Evolutionary conservation across 192 early-diverging fungal species (phyloP), one percentile per base, ranked within the genome.

Genomic region (Backusella morwellensis): DNA sequence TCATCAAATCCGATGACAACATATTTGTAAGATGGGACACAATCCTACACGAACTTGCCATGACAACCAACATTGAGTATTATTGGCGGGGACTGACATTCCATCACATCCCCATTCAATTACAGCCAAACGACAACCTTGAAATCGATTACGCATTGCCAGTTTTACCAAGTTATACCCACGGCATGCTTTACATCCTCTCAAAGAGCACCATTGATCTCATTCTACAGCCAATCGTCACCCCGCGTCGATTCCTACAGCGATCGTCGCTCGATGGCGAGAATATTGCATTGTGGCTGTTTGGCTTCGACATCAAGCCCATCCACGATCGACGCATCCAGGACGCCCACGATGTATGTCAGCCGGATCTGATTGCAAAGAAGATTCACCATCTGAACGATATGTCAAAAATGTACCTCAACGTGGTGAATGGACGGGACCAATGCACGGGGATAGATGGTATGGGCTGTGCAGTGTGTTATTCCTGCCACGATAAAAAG

Each of bases 1-100:
- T 90, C 8, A 78, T 88, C 34, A 90, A 90, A 77, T 86, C 89
- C 2, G 83, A 88, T 56, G 89, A 90, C 35, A 85, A 90, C 68
- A 80, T 90, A 17, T 90, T 90, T 81, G 86, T 88, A 14, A 76
- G 89, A n/a, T 87, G 85, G 85, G 89, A 90, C 56, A 79, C 73
- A 12, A 73, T 90, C 29, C 36, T 76, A 9, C 40, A 71, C 3
- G 89, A 90, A 70, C 70, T 87, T 11, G 73, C 75, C 32, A 71
- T 80, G 3, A 11, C 23, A 26, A 14, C 23, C 70, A 81, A 14
- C 84, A 86, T 14, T 63, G 47, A 36, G 21, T 83, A 84, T 41
- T 88, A 88, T 35, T 90, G 89, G 89, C 78, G 78, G 66, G 89
- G 87, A 5, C 75, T 90, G 4, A 83, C 74, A 0, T 90, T 29